Conservation (phyloP, 1,284 basidiomycete species). For the Exobasidium rhododendri region DNA sequence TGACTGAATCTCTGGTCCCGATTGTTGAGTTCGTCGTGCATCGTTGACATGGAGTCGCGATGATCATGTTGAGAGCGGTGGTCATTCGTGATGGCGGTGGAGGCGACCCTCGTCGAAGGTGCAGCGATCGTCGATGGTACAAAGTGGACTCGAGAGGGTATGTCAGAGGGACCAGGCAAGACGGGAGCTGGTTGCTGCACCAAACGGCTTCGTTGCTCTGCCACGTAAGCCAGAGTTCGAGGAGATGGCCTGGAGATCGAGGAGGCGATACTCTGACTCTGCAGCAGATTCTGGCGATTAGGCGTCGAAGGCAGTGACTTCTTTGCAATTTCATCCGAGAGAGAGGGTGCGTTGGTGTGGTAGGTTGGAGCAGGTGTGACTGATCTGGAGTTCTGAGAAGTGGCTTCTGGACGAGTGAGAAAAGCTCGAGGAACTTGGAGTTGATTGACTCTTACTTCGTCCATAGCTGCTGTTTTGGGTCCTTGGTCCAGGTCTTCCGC, state of each 20-base stretch:
- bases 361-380: background rate
- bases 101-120: background rate
- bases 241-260: background rate
- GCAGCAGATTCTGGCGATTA: background rate
- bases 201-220: background rate
- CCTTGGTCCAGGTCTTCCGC: background rate
- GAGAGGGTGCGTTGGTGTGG: background rate
- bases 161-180: background rate
- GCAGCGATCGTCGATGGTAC: background rate
- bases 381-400: background rate
- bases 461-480: background rate
- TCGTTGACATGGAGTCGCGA: background rate
- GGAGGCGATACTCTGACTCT: background rate
- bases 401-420: background rate
- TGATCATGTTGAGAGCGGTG: background rate
- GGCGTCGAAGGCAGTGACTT: background rate
- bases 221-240: background rate
- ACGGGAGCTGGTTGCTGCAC: background rate
- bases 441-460: background rate
- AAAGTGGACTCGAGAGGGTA: background rate
- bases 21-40: background rate
- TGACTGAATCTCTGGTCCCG: conserved; percentile 6
- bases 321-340: background rate
- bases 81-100: background rate
- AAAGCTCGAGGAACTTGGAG: background rate